Evolutionary conservation across 164 flowering plant genomes (phyloP), one percentile per base, ranked within the genome.

Genomic region (Vitis rupestris): DNA sequence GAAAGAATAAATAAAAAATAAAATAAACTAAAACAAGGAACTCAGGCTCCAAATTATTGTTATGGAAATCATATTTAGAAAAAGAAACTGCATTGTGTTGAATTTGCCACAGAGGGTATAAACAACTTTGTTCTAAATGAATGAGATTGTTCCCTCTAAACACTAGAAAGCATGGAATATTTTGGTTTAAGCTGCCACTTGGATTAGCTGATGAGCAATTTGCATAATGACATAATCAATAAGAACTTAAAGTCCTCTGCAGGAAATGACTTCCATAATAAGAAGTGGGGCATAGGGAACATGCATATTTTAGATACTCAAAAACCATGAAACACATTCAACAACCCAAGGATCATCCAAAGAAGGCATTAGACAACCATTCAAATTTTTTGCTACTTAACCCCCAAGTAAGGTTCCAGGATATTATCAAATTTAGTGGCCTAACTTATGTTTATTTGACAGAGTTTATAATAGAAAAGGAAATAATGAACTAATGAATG

Each of bases 221-320:
- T 31, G 16, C 11, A 2, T 56, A 16, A 6, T 3, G 9, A 56
- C 27, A 23, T 17, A 16, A 16, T 63, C 65, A 47, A 63, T 29
- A 8, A 57, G 50, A 64, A 52, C 31, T 65, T 59, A 47, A 65
- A 50, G 13, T 65, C 52, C 31, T 51, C 58, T 65, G 47, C 58
- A 65, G 10, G 11, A 29, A 50, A 50, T 50, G 37, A 51, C 37
- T 47, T 62, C 17, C 65, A n/a, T 16, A 14, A 8, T 8, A 31
- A 37, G 17, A 13, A 61, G 27, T 10, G 4, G 17, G 7, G 3
- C 2, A 17, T 5, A n/a, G 23, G 8, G 52, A 62, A 10, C 16
- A 62, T 5, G 16, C 27, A 62, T 50, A 52, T 23, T 17, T 51
- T 51, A 64, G 9, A 5, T 8, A 4, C 15, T 31, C 44, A 31